A percentile compares a stretch with the other conserved stretches of the same genome.
phyloP scores from a whole-genome alignment of 352 stramenopile genomes.

The Phytophthora melonis region DNA sequence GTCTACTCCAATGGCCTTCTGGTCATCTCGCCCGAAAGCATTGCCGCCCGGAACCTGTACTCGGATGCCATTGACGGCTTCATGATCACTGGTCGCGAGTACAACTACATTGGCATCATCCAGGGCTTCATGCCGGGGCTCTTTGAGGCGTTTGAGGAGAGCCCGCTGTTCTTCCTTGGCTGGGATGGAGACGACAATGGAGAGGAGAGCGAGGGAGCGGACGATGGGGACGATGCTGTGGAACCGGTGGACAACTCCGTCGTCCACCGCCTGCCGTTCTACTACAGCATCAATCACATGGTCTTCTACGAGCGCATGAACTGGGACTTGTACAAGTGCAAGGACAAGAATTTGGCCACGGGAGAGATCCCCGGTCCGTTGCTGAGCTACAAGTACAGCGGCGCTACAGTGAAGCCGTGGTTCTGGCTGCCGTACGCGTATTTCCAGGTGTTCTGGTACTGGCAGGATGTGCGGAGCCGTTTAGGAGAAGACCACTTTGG shows the following conservation, averaged over 20 bases:
- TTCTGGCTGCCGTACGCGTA: slow-evolving; percentile 86
- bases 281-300: slow-evolving; percentile 91
- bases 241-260: slow-evolving; percentile 51
- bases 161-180: slow-evolving; percentile 73
- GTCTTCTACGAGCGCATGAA: slow-evolving; percentile 91
- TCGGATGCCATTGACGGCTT: slow-evolving; percentile 86
- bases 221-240: slow-evolving; percentile 39
- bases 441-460: slow-evolving; percentile 89
- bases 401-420: slow-evolving; percentile 77
- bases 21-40: slow-evolving; percentile 78
- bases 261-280: slow-evolving; percentile 80
- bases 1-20: slow-evolving; percentile 86
- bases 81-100: slow-evolving; percentile 83
- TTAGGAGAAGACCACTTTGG: slow-evolving; percentile 72
- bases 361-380: slow-evolving; percentile 72
- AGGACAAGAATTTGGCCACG: slow-evolving; percentile 68
- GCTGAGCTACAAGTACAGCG: slow-evolving; percentile 87
- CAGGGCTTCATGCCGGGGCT: slow-evolving; percentile 83
- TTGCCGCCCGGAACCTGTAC: slow-evolving; percentile 77
- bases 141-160: slow-evolving; percentile 86
- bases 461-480: slow-evolving; percentile 66
- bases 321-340: slow-evolving; percentile 89
- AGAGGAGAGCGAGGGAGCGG: slow-evolving; percentile 37
- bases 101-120: slow-evolving; percentile 87
- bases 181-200: slow-evolving; percentile 51